Conservation (phyloP, 225 moss, liverwort and hornwort species). For the Rhytidiadelphus loreus region DNA sequence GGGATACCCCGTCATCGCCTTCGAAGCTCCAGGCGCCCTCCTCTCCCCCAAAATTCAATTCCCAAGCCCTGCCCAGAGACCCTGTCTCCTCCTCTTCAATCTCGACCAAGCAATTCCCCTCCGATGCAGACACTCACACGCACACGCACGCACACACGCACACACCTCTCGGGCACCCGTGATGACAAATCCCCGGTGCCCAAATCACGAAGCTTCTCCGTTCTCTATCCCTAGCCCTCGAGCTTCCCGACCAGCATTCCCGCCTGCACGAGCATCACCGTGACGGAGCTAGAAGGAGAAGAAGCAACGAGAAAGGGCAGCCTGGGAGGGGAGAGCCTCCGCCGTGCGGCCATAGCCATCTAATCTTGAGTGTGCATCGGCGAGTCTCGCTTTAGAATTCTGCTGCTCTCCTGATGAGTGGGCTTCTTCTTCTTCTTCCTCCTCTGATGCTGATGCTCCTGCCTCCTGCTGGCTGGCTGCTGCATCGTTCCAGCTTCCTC, state of each 20-base stretch:
- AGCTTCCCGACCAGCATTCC: constrained; percentile 9
- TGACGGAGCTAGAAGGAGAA: background rate
- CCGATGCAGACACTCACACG: background rate
- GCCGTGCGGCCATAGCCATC: background rate
- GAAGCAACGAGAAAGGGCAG: background rate
- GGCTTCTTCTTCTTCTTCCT: background rate
- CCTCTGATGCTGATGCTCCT: background rate
- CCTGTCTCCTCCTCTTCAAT: background rate
- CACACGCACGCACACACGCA: background rate
- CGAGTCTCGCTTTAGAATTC: background rate
- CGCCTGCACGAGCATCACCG: background rate
- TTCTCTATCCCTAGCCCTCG: constrained; percentile 3
- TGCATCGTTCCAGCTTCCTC: constrained; percentile 15
- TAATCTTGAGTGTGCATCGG: background rate
- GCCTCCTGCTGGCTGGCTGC: background rate
- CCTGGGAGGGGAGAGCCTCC: background rate
- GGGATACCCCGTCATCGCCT: background rate
- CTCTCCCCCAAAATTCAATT: background rate
- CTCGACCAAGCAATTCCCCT: background rate
- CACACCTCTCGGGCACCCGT: background rate
- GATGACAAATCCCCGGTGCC: background rate
- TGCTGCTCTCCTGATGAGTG: background rate
- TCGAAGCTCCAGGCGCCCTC: background rate
- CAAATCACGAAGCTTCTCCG: background rate
- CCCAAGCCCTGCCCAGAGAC: background rate